Evolutionary conservation across 495 filamentous ascomycete genomes (phyloP), one percentile per base, ranked within the genome.

Genomic region (Daldinia vernicosa): DNA sequence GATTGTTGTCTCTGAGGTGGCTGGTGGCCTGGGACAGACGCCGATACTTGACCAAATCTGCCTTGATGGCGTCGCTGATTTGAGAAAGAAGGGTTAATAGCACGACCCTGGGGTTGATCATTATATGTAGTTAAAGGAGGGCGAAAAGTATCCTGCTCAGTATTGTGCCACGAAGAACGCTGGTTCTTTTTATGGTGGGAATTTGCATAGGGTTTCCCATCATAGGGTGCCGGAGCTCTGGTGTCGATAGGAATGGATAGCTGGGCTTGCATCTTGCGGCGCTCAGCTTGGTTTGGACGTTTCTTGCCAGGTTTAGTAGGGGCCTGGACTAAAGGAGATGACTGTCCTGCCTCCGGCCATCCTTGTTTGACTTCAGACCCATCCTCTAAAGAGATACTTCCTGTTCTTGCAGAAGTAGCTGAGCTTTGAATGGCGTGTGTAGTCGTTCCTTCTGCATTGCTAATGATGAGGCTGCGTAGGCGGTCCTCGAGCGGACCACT

Each of bases 241-340:
- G 78, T 53, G 60, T 87, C 84, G 45, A 85, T 79, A 12, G 84
- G 80, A 54, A 87, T 84, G 4, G 84, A 82, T 7, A 86, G 57
- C 53, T 86, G 81, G 35, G 85, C 78, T 19, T 81, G 84, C 82
- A 84, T 83, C 72, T 85, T 83, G 52, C 86, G 84, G 54, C 86
- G 79, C 63, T 87, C 81, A 5, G 85, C 84, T 61, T 88, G 86
- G 66, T 87, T 88, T 8, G 77, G 83, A 56, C 84, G 83, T 75
- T 82, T 87, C 57, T 75, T 79, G 32, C 70, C 50, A 40, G 63
- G 6, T 55, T 70, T 79, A 2, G 74, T 43, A 40, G 66, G 17
- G n/a, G 68, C 30, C 66, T 66, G 63, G 50, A 58, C 11, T 17
- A 57, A 40, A 5, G 22, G 19, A 39, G 64, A 54, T 11, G 40